Base-by-base conservation (phyloP, 176 grass and related monocot genomes). In the Zoysia japonica region DNA sequence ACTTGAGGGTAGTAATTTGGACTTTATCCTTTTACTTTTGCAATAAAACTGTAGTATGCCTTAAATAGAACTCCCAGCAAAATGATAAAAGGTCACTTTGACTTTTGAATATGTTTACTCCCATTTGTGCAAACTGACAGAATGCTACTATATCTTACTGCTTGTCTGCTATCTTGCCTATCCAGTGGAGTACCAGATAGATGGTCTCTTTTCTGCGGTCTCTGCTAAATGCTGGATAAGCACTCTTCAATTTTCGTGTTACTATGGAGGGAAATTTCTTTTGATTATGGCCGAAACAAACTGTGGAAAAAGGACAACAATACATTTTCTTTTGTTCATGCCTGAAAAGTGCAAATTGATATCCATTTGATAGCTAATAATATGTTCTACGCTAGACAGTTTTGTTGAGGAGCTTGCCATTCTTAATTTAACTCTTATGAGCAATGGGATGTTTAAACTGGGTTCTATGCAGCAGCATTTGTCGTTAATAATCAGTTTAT, bases 51-150 rank as follows among this genome's bases (percentile, higher is more conserved):
- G 14, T 66, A 60, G 48, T 7, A 80, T 76, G 61, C 15, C 5
- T n/a, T n/a, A 41, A 19, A 48, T 48, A 65, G 35, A 61, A 61
- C 47, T 16, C n/a, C 11, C 28, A 28, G 28, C 28, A 28, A 28
- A 28, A 28, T 28, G 28, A 28, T 28, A 28, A 28, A 28, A 28
- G 28, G 28, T 28, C 28, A 28, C 28, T 28, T 28, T 67, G 19
- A 15, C 48, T 80, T 17, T 75, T 55, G 9, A 28, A 28, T 65
- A 45, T 46, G 16, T 63, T 88, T 9, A 56, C 59, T 47, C 57
- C 11, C 2, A 77, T 36, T 65, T 69, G 65, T 72, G 63, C 12
- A 62, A 83, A 39, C 68, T 15, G 14, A 66, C 17, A 44, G 59
- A 50, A 17, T 65, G 38, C 37, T 28, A 28, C 28, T 28, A 28